A percentile compares a stretch with the other conserved stretches of the same genome.
Conservation (phyloP, 139 green algal species). For the Yamagishiella unicocca region DNA sequence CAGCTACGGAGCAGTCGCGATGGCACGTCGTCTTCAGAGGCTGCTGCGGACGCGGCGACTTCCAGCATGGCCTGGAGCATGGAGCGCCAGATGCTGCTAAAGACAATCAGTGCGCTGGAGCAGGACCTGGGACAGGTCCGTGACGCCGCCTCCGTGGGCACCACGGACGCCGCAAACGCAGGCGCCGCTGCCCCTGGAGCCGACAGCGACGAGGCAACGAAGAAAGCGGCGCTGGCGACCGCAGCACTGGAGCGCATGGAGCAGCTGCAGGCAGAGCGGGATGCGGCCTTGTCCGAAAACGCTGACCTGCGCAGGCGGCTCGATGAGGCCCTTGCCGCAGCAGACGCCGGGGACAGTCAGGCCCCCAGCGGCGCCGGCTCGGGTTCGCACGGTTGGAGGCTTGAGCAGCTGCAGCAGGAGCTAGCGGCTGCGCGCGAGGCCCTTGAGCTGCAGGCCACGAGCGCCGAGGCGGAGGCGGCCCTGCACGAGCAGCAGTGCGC, state of each 20-base stretch:
- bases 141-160: neutral
- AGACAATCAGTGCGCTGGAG: slow-evolving; percentile 22
- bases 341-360: no score
- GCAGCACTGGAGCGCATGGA: slow-evolving; percentile 3
- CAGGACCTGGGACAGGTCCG: neutral
- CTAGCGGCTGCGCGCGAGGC: neutral
- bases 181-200: neutral
- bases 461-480: neutral
- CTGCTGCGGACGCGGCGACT: neutral
- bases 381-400: neutral
- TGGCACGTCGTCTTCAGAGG: neutral
- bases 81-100: slow-evolving; percentile 48
- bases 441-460: neutral
- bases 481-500: neutral
- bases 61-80: slow-evolving; percentile 8
- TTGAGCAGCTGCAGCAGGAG: slow-evolving; percentile 2
- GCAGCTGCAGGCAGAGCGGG: slow-evolving; percentile 4
- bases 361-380: no score
- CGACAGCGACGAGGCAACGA: neutral
- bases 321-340: neutral
- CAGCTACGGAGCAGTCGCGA: slow-evolving; percentile 23
- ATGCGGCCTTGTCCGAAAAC: neutral
- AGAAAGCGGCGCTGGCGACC: neutral
- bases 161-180: neutral
- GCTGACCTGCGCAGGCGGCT: neutral